Evolutionary conservation across 2,329 filamentous ascomycete species (phyloP).

Genomic region (Fusarium begoniae): DNA sequence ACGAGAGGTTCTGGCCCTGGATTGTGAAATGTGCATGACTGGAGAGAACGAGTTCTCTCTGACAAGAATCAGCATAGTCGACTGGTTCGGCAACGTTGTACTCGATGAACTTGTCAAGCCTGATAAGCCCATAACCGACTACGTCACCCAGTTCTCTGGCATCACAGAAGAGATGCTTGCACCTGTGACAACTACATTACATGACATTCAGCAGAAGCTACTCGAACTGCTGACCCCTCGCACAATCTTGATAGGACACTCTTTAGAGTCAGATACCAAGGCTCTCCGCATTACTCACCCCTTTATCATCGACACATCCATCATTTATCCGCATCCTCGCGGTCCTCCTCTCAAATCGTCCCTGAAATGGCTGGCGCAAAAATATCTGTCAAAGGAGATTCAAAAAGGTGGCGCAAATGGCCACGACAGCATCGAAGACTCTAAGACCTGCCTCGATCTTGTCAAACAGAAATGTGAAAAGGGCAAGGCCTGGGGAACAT

Average conservation of each 20-base stretch:
- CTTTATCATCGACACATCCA: slow-evolving; percentile 90
- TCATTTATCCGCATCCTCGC: slow-evolving; percentile 89
- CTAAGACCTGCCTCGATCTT: slow-evolving; percentile 88
- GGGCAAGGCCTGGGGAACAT: slow-evolving; percentile 84
- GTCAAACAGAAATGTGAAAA: slow-evolving; percentile 96
- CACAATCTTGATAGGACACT: slow-evolving; percentile 82
- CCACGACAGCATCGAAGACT: slow-evolving; percentile 94
- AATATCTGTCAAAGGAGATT: slow-evolving; percentile 86
- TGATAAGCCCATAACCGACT: slow-evolving; percentile 86
- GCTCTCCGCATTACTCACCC: slow-evolving; percentile 89
- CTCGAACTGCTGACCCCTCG: slow-evolving; percentile 75
- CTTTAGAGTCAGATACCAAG: slow-evolving; percentile 82
- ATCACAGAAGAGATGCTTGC: slow-evolving; percentile 89
- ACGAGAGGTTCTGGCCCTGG: slow-evolving; percentile 80
- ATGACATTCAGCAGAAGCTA: slow-evolving; percentile 83
- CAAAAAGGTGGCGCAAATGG: slow-evolving; percentile 80
- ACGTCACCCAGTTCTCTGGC: slow-evolving; percentile 90
- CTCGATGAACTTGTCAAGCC: slow-evolving; percentile 95
- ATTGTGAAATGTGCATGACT: slow-evolving; percentile 98
- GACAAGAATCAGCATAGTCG: slow-evolving; percentile 85
- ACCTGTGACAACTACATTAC: slow-evolving; percentile 82
- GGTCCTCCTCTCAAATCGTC: slow-evolving; percentile 90
- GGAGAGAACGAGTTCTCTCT: slow-evolving; percentile 82
- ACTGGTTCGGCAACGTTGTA: slow-evolving; percentile 84
- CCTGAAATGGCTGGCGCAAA: slow-evolving; percentile 87